Conservation (phyloP, 2,329 filamentous ascomycete genomes). For the Sphaerostilbella broomeana region DNA sequence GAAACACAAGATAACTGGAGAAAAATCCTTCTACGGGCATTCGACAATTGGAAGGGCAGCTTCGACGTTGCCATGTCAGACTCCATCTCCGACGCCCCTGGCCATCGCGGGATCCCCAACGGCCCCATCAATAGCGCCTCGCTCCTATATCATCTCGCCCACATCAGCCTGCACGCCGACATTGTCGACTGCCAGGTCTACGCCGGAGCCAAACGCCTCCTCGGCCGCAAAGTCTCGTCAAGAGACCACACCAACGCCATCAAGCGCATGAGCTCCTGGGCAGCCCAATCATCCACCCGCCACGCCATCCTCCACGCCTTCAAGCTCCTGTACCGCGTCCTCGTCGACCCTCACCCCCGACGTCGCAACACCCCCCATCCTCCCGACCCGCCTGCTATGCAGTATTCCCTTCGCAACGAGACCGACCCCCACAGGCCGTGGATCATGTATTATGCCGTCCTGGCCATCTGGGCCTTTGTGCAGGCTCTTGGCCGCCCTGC, state of each 20-base stretch:
- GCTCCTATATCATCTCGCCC: slow-evolving; percentile 77
- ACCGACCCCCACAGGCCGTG: slow-evolving; percentile 79
- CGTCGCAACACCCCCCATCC: slow-evolving; percentile 16
- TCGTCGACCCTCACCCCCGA: slow-evolving; percentile 47
- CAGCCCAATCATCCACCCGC: slow-evolving; percentile 63
- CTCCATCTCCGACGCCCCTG: slow-evolving; percentile 28
- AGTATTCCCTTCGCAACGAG: slow-evolving; percentile 72
- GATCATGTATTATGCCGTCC: slow-evolving; percentile 80
- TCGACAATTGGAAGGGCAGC: slow-evolving; percentile 80
- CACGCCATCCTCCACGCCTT: slow-evolving; percentile 82
- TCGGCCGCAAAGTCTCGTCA: slow-evolving; percentile 71
- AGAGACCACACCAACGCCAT: slow-evolving; percentile 68
- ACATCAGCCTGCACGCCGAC: slow-evolving; percentile 84
- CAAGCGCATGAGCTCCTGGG: slow-evolving; percentile 74
- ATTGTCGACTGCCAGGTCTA: slow-evolving; percentile 88
- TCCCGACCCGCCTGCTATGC: slow-evolving; percentile 30
- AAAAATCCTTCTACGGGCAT: slow-evolving; percentile 66
- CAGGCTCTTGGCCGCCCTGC: slow-evolving; percentile 61
- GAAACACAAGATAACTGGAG: slow-evolving; percentile 69
- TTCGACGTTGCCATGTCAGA: slow-evolving; percentile 63
- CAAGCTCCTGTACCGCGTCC: slow-evolving; percentile 69
- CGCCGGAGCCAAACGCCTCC: slow-evolving; percentile 67
- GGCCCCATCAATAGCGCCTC: slow-evolving; percentile 71
- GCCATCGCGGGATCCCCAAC: slow-evolving; percentile 42
- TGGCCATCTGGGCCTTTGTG: slow-evolving; percentile 85